A percentile compares a stretch with the other conserved stretches of the same genome.
These are phyloP conservation scores for Stevia rebaudiana DNA, from an alignment of 140 eudicot genomes.

Conservation along the genomic window DNA sequence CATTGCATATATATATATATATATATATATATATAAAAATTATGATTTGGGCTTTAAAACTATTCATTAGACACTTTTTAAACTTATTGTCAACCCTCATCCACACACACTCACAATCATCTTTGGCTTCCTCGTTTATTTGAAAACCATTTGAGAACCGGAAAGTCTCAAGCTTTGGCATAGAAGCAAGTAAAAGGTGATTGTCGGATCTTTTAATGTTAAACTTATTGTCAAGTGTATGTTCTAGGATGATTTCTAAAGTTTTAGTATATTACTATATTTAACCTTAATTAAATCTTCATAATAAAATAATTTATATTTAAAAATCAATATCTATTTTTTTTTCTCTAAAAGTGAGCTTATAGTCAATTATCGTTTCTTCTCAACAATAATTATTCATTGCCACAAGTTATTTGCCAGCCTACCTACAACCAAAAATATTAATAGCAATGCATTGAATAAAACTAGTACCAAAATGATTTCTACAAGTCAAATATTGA, in stretches of 20 bases:
- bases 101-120: no score
- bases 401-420: constrained; percentile 19
- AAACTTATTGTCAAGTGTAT: neutral
- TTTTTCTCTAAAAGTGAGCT: neutral
- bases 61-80: no score
- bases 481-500: constrained; percentile 8
- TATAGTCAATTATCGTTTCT: neutral
- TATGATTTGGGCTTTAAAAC: no score
- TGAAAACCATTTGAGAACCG: no score
- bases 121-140: no score
- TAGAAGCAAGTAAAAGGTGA: no score
- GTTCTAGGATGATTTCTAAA: neutral
- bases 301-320: neutral
- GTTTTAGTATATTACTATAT: neutral
- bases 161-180: no score
- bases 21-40: no score
- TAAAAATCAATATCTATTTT: neutral
- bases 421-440: constrained; percentile 16
- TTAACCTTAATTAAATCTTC: neutral
- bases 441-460: constrained; percentile 12
- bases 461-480: neutral
- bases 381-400: constrained; percentile 12
- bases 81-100: no score
- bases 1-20: no score
- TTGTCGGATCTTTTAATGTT: no score